Conservation (phyloP, 768 basidiomycete species). For the Kwoniella shandongensis region DNA sequence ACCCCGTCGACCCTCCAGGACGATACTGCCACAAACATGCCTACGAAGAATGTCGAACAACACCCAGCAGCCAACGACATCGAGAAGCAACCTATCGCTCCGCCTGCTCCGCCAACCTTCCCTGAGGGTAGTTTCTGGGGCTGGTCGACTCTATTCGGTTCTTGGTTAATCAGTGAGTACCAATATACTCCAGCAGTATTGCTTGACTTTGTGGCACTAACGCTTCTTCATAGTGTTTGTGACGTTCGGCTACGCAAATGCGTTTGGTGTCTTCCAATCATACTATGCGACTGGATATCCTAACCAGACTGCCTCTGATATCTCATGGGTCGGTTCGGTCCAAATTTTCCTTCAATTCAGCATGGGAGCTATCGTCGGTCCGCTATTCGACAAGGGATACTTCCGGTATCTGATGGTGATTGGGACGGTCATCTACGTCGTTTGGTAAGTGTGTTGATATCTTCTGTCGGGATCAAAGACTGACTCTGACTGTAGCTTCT, state of each 20-base stretch:
- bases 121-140: conserved; percentile 25
- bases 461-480: conserved; percentile 6
- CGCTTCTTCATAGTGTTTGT: conserved; percentile 19
- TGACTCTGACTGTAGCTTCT: conserved; percentile 15
- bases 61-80: background rate
- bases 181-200: background rate
- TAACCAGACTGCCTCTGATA: conserved; percentile 41
- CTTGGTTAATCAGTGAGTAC: conserved; percentile 11
- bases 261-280: conserved; percentile 54
- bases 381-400: conserved; percentile 53
- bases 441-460: conserved; percentile 23
- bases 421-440: conserved; percentile 35
- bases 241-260: conserved; percentile 49
- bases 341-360: conserved; percentile 53
- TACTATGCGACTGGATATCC: conserved; percentile 52
- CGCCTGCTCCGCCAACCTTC: background rate
- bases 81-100: background rate
- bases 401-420: conserved; percentile 30
- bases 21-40: too few species aligned
- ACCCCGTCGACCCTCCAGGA: too few species aligned
- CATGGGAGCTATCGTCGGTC: conserved; percentile 46
- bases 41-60: background rate
- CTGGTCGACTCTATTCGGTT: conserved; percentile 21
- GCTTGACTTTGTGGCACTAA: background rate
- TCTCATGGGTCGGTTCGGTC: conserved; percentile 54